A percentile compares a stretch with the other conserved stretches of the same genome.
These are phyloP conservation scores for Neurospora sp. DNA, from an alignment of 495 filamentous ascomycete species.

Conservation along the genomic window DNA sequence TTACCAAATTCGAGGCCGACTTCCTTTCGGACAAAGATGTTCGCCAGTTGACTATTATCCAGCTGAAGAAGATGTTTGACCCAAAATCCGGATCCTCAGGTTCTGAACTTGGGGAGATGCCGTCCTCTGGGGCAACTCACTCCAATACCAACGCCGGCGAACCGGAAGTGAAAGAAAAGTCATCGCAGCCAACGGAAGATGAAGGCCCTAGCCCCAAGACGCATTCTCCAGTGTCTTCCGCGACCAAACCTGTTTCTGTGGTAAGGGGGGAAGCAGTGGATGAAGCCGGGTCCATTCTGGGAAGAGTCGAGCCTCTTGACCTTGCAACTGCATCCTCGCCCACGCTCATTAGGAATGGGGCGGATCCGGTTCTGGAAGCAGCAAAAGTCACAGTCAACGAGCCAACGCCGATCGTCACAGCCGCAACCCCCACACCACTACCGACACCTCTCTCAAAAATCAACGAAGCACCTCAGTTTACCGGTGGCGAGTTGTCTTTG, in stretches of 20 bases:
- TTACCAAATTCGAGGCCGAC: conserved; percentile 81
- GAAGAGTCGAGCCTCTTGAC: conserved; percentile 61
- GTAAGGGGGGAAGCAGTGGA: conserved; percentile 8
- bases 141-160: conserved; percentile 1
- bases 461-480: background rate
- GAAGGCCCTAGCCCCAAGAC: background rate
- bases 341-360: conserved; percentile 1
- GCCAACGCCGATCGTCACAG: background rate
- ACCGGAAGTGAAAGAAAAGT: background rate
- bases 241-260: conserved; percentile 6
- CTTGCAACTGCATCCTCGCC: conserved; percentile 47
- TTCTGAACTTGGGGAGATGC: conserved; percentile 21
- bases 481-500: conserved; percentile 19
- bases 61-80: conserved; percentile 87
- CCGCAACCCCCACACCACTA: background rate
- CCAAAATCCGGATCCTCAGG: conserved; percentile 2
- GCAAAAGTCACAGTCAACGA: conserved; percentile 4
- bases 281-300: conserved; percentile 21
- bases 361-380: conserved; percentile 4
- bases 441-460: background rate
- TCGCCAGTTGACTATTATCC: conserved; percentile 75
- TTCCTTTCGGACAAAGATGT: conserved; percentile 99
- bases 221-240: conserved; percentile 18
- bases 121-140: conserved; percentile 9
- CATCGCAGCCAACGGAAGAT: background rate